Base-by-base conservation (phyloP, 2,329 filamentous ascomycete genomes). In the Sporothrix dimorphospora region DNA sequence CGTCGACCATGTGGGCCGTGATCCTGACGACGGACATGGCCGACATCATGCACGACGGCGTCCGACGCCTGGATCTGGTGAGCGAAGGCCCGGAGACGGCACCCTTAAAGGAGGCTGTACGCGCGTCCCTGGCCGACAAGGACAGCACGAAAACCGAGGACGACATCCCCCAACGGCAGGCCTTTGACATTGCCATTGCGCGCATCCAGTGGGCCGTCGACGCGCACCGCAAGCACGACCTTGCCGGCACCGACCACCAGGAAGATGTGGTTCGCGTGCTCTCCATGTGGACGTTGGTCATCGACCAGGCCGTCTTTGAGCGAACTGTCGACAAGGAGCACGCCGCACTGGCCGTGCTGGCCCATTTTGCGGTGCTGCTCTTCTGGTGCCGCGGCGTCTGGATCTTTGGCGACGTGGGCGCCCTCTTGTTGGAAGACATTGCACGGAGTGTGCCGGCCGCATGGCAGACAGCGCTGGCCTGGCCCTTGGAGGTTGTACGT, bases 131-230 rank as follows among this genome's bases (percentile, higher is more conserved):
- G 3, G 57, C 57, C n/a, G 4, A 40, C 19, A 11, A 57, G 27
- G 24, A 57, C 14, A 7, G 24, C 27, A 4, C 12, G 5, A 34
- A 57, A 11, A 34, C 53, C 3, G 53, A 27, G 9, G 53, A 19
- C 27, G 53, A 57, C 14, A n/a, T 12, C 42, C 19, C 42, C 4
- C 34, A 63, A 3, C 38, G 57, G 9, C 14, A 63, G 9, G 34
- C 19, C 34, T 63, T 63, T 21, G 57, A 24, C n/a, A 42, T 8
- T 34, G 57, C 57, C 57, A 63, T 42, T 63, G 34, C 57, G 9
- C 34, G 57, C 57, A 42, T 42, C 34, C 57, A 63, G 57, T 63
- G 57, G 57, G 34, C 19, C 57, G 14, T 63, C 16, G 57, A 63
- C n/a, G 57, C 57, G 19, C n/a, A 21, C 38, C 8, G 12, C 4